Conservation (phyloP, 2,329 filamentous ascomycete species). For the Sarocladium strictum region DNA sequence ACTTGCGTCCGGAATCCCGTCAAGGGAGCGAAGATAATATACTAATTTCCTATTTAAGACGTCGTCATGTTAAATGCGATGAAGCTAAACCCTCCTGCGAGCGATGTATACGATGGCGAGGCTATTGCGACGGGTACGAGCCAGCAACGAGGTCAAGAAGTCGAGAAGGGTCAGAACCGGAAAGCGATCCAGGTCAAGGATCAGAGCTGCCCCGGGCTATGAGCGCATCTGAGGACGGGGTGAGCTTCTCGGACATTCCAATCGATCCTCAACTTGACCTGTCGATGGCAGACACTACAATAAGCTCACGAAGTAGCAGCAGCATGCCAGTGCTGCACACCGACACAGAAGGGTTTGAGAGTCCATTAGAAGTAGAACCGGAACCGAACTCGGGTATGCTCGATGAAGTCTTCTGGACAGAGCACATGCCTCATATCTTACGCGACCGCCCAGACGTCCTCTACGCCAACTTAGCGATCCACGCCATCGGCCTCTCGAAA, state of each 20-base stretch:
- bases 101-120: conserved; percentile 25
- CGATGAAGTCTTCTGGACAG: conserved; percentile 25
- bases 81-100: conserved; percentile 24
- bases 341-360: background rate
- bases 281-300: background rate
- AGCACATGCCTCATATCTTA: conserved; percentile 27
- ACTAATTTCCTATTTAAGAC: conserved; percentile 11
- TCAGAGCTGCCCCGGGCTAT: background rate
- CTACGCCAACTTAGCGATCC: conserved; percentile 31
- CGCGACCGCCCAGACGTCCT: conserved; percentile 26
- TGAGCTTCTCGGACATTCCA: background rate
- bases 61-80: conserved; percentile 27
- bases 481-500: conserved; percentile 25
- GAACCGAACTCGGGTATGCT: background rate
- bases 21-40: background rate
- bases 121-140: conserved; percentile 24
- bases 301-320: conserved; percentile 5
- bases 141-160: background rate
- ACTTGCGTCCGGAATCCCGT: too few relatives aligned
- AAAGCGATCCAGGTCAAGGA: background rate
- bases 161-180: background rate
- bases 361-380: background rate
- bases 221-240: background rate
- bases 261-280: conserved; percentile 5
- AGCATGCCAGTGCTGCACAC: background rate